phyloP scores from a whole-genome alignment of 305 asterid species.

The Ilex paraguariensis region DNA sequence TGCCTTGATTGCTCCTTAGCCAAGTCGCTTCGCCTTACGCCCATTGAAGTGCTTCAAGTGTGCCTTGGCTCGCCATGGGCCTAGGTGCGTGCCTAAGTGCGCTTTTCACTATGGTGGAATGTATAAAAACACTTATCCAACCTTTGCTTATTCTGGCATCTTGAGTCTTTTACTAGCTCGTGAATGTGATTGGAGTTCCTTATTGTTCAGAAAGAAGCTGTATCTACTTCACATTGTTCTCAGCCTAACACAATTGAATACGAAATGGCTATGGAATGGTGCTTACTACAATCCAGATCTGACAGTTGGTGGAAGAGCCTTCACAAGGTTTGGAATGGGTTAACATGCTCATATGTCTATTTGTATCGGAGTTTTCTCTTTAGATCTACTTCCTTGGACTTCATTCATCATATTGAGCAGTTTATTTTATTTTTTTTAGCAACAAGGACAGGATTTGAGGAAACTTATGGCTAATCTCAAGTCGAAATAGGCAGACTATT shows the following conservation, averaged over 20 bases:
- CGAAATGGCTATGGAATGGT: slow-evolving; percentile 80
- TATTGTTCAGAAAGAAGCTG: slow-evolving; percentile 55
- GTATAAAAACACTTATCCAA: too few relatives aligned
- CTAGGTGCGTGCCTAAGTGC: too few relatives aligned
- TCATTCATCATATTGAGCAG: neutral
- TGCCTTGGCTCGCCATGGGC: too few relatives aligned
- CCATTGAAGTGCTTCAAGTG: too few relatives aligned
- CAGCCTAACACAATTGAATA: slow-evolving; percentile 74
- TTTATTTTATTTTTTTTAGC: slow-evolving; percentile 13
- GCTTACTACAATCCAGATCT: slow-evolving; percentile 45
- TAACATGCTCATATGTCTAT: slow-evolving; percentile 1
- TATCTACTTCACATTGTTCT: slow-evolving; percentile 76
- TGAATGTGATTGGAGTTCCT: neutral
- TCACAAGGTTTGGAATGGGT: slow-evolving; percentile 35
- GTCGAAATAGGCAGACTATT: slow-evolving; percentile 9
- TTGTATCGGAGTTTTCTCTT: neutral
- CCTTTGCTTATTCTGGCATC: too few relatives aligned
- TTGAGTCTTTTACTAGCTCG: too few relatives aligned
- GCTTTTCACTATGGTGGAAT: too few relatives aligned
- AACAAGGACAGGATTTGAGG: slow-evolving; percentile 14
- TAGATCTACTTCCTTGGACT: neutral
- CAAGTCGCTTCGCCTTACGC: too few relatives aligned
- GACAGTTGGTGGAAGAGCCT: slow-evolving; percentile 50
- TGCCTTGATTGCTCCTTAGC: too few relatives aligned
- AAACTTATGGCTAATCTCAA: slow-evolving; percentile 9